Evolutionary conservation across 148 eudicot genomes (phyloP), one percentile per base, ranked within the genome.

Genomic region (Vaccinium darrowii): DNA sequence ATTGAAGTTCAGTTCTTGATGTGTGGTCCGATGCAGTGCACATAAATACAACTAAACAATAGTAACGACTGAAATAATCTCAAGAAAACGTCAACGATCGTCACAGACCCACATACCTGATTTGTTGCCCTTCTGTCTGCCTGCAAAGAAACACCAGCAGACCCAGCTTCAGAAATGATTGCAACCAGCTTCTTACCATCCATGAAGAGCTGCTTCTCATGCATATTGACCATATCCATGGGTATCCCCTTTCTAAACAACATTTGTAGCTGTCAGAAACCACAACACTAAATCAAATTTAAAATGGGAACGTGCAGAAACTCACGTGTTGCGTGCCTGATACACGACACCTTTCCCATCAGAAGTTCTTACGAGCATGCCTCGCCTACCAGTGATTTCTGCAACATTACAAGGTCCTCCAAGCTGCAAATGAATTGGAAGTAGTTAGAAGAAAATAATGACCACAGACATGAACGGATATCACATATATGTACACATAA

Each of bases 191-290:
- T 96, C 83, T 93, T 90, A 75, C 93, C 99, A 88, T 94, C 96
- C 99, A 97, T 97, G 88, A 97, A 97, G 39, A 91, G 91, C 83
- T 92, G 93, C 88, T 97, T 97, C 90, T 97, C 99, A 87, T 97
- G 94, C 98, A 97, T 97, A 87, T 97, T 97, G 63, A 97, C 99
- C 99, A 97, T 97, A 91, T 97, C 99, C 98, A 95, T 94, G 43
- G 92, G 87, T 50, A 97, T 90, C 56, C 94, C 98, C 91, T 97
- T 97, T 85, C 99, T 97, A 90, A 47, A 63, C 76, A 18, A 81
- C 18, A 83, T 15, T 58, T 43, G 73, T 12, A 69, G 74, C 1
- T 21, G 65, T 53, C 80, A 71, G 86, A 25, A 2, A 81, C 81
- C 79, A 8, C 56, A 50, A 71, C 63, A 27, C n/a, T 84, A 82